Conservation (phyloP, 1,284 basidiomycete species). For the Inonotus obliquus region DNA sequence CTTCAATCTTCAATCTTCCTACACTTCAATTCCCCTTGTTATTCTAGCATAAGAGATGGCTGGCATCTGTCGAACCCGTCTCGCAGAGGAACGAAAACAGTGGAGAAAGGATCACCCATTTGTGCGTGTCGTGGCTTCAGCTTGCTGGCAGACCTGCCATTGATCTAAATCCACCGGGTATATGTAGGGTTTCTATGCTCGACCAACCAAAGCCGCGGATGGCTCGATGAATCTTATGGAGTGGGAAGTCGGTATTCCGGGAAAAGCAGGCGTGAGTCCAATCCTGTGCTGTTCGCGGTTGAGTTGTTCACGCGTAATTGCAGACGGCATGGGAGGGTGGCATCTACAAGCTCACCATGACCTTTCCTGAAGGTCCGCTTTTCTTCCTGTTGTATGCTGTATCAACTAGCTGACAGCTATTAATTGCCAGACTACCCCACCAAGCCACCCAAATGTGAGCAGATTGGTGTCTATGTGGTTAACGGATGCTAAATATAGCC, state of each 20-base stretch:
- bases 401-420: neutral
- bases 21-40: neutral
- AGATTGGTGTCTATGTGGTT: neutral
- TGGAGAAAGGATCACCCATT: conserved; percentile 99
- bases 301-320: conserved; percentile 20
- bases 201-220: conserved; percentile 84
- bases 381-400: conserved; percentile 9
- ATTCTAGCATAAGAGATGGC: conserved; percentile 47
- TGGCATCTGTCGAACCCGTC: conserved; percentile 77
- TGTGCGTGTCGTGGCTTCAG: conserved; percentile 50
- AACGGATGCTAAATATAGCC: neutral
- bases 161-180: neutral
- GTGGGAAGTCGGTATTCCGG: conserved; percentile 98
- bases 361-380: conserved; percentile 84
- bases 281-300: conserved; percentile 12
- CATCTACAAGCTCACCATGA: conserved; percentile 90
- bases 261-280: conserved; percentile 69
- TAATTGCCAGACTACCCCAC: conserved; percentile 77
- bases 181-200: conserved; percentile 90
- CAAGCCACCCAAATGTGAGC: conserved; percentile 90
- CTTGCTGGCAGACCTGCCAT: conserved; percentile 7
- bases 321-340: conserved; percentile 98
- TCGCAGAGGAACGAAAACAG: conserved; percentile 96
- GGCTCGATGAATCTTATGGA: conserved; percentile 95
- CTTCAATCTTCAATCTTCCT: neutral